Percentiles rank a stretch among this genome's conserved stretches.
These are phyloP conservation scores for Cicer cuneatum DNA, from an alignment of 306 rosid genomes.

Conservation along the genomic window DNA sequence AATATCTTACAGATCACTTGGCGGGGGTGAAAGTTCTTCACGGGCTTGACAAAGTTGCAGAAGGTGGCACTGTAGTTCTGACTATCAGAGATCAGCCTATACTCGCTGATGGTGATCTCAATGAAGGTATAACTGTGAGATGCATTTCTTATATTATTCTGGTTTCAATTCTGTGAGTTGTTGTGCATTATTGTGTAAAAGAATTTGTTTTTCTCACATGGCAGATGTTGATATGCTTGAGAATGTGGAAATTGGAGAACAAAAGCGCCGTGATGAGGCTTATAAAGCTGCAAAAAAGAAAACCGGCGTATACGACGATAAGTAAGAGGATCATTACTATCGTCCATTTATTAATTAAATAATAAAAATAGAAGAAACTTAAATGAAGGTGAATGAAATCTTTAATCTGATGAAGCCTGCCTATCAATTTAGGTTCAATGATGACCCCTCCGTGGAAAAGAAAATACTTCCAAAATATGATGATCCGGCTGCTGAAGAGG, in stretches of 20 bases:
- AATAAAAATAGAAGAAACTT: constrained; percentile 25
- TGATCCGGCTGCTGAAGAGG: constrained; percentile 84
- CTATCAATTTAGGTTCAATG: constrained; percentile 73
- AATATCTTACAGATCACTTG: constrained; percentile 60
- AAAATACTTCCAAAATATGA: constrained; percentile 92
- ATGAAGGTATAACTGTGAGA: constrained; percentile 68
- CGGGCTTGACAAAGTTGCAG: constrained; percentile 91
- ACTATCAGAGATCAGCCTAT: constrained; percentile 92
- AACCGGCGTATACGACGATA: constrained; percentile 78
- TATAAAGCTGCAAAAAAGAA: constrained; percentile 92
- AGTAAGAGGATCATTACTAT: constrained; percentile 59
- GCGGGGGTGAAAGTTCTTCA: constrained; percentile 96
- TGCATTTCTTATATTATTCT: constrained; percentile 31
- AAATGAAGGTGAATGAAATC: constrained; percentile 22
- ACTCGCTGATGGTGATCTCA: constrained; percentile 84
- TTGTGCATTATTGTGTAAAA: constrained; percentile 44
- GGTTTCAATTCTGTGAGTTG: constrained; percentile 39
- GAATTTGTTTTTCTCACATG: constrained; percentile 49
- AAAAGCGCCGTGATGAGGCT: constrained; percentile 79
- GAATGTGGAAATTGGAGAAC: constrained; percentile 94
- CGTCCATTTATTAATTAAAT: neutral
- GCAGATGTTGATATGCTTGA: constrained; percentile 94
- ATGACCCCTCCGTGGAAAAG: constrained; percentile 75
- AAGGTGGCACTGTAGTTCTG: constrained; percentile 92
- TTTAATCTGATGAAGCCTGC: constrained; percentile 28